Evolutionary conservation across 2,329 filamentous ascomycete genomes (phyloP).

Genomic region (Cadophora gregata): DNA sequence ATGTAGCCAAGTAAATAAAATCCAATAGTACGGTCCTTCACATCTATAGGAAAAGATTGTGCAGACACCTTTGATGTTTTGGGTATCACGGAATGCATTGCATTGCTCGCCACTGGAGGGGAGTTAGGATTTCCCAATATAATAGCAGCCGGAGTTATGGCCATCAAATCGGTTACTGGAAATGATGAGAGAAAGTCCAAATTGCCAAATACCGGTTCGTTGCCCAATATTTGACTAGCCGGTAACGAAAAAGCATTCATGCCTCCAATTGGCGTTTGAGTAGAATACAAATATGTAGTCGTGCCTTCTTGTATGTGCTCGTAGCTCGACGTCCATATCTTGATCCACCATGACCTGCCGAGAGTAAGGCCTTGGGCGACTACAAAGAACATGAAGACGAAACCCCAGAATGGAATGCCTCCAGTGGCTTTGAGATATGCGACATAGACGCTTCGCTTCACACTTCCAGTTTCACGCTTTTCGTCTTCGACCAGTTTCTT

Average conservation of each 20-base stretch:
- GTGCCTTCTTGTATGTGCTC: conserved; percentile 35
- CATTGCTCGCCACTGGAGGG: neutral
- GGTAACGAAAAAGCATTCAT: neutral
- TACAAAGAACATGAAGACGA: conserved; percentile 60
- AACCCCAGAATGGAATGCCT: conserved; percentile 62
- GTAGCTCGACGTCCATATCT: conserved; percentile 61
- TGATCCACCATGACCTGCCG: conserved; percentile 66
- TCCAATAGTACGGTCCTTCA: conserved; percentile 20
- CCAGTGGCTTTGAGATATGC: conserved; percentile 71
- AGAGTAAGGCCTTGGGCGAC: conserved; percentile 34
- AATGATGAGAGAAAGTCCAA: conserved; percentile 4
- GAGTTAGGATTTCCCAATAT: conserved; percentile 11
- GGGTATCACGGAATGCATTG: neutral
- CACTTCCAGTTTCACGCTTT: conserved; percentile 68
- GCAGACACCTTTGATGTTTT: neutral
- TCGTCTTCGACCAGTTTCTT: conserved; percentile 67
- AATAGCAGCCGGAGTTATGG: neutral
- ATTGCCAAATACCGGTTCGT: neutral
- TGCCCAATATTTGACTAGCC: neutral
- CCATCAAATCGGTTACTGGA: neutral
- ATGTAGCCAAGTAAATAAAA: conserved; percentile 74
- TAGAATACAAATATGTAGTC: neutral
- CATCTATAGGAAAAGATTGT: conserved; percentile 20
- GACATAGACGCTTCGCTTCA: conserved; percentile 68
- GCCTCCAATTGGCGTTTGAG: conserved; percentile 18